Evolutionary conservation across 495 filamentous ascomycete genomes (phyloP), one percentile per base, ranked within the genome.

Genomic region (Penicillium nucicola): DNA sequence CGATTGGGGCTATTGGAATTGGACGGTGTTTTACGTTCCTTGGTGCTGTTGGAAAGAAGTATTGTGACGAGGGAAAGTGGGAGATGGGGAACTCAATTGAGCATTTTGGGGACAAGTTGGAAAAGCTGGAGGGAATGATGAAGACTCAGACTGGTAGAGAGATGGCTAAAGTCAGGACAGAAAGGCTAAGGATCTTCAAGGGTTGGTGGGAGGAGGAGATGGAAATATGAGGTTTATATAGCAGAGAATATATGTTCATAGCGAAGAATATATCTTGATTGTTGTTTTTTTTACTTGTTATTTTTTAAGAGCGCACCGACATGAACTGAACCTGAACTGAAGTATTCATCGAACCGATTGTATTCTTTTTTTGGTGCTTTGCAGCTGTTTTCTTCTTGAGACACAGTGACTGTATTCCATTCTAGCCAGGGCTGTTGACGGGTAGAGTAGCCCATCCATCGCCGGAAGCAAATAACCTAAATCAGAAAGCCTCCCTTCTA

Each of bases 1-100:
- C 92, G 3, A 81, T 96, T 56, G 92, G 92, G 2, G 89, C 88
- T 0, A 77, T 96, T 41, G 91, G 90, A 3, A 82, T 96, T 45
- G 92, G 80, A 2, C 66, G 92, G 34, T 77, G 80, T 37, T 95
- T 96, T 66, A 85, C 88, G 2, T 95, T 82, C 62, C 77, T 84
- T 1, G 89, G 83, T 0, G 85, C 83, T 7, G 83, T 79, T 69
- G 65, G 68, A 17, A 50, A 55, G 42, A 67, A 69, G 31, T 62
- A 66, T 41, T 49, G 54, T 13, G 55, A 52, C 13, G 57, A 58
- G 22, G 61, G 53, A n/a, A 46, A 58, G 35, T 75, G 72, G 72
- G 72, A 72, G 23, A 80, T 95, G 83, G 62, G 71, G 1, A 81
- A 77, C 30, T 74, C 82, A 2, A 82, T 95, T 60, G 72, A 77